Percentiles rank a stretch among this genome's conserved stretches.
Evolutionary conservation across 2,329 filamentous ascomycete genomes (phyloP).

Genomic region (Teratosphaeria pseudoeucalypti): DNA sequence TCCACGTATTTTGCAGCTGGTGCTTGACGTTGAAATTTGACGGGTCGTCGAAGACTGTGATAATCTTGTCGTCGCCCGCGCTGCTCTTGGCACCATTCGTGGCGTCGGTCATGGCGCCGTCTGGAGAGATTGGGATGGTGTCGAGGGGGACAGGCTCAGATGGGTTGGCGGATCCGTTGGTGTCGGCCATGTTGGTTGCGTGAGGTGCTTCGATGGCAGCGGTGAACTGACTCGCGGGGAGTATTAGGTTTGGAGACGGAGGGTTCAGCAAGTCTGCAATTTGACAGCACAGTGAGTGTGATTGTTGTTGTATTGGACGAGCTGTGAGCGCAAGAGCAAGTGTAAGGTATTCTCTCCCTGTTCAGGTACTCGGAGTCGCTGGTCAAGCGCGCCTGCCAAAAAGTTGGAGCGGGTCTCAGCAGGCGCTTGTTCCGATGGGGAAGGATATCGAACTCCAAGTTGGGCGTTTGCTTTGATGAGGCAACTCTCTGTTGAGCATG

Average conservation of each 20-base stretch:
- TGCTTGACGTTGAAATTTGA: constrained; percentile 99
- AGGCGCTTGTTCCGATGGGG: not conserved
- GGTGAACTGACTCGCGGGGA: not conserved
- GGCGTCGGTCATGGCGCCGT: constrained; percentile 36
- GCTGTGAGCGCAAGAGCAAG: not conserved
- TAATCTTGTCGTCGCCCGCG: constrained; percentile 45
- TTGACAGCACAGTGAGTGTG: not conserved
- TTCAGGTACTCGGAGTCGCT: not conserved
- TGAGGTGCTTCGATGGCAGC: not conserved
- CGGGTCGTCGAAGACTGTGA: constrained; percentile 96
- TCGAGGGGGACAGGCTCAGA: constrained; percentile 41
- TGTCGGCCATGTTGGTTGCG: constrained; percentile 21
- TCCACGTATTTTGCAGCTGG: constrained; percentile 94
- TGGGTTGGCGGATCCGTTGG: constrained; percentile 9
- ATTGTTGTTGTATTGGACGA: not conserved
- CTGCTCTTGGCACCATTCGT: constrained; percentile 37
- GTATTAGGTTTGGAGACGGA: not conserved
- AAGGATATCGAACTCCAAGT: not conserved
- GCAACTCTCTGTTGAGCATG: not conserved
- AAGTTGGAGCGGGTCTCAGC: not conserved
- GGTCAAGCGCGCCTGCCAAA: not conserved
- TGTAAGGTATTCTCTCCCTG: not conserved
- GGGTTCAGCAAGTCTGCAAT: not conserved
- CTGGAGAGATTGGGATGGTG: constrained; percentile 46
- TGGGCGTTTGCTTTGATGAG: not conserved